Base-by-base conservation (phyloP, 768 basidiomycete genomes). In the Lentinula sp. region DNA sequence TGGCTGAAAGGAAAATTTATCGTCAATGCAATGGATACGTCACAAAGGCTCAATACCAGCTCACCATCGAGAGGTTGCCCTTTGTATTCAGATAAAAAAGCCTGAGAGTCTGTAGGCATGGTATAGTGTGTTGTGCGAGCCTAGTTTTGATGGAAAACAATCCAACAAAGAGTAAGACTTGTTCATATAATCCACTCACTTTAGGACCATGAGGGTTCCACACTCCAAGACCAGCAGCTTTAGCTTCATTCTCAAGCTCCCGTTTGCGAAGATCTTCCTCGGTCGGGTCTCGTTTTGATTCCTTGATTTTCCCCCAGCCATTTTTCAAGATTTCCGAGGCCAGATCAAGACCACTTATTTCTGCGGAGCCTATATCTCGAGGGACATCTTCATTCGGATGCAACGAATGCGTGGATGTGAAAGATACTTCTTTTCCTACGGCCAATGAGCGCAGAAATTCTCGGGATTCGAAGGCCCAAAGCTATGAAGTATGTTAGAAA, bases 221-320 rank as follows among this genome's bases (percentile, higher is more conserved):
- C 3, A 93, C 65, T 16, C 96, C 96, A 71, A 85, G 87, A 20
- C 85, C 84, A n/a, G 82, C 81, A 18, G 79, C 71, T 70, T 82
- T 88, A 15, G 93, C 93, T 69, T 91, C 88, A 16, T 76, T 81
- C 71, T 96, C 93, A 32, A 90, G 71, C 16, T 91, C 89, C 45
- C 83, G 84, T 67, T 85, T 86, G 65, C 77, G 87, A 56, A 77
- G 67, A 69, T 95, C 89, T 32, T 93, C 88, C 23, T 93, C 90
- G 1, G 88, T 87, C 16, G 86, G 83, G 45, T 95, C 93, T 18
- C 91, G 85, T 73, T 89, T 94, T 46, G 81, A 73, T 63, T 98
- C 96, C 72, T 97, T 93, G 46, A 94, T 76, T 74, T 91, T 95
- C 10, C 85, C 93, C 94, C 94, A 98, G n/a, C 96, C 97, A 62